Conservation (phyloP, 2,329 filamentous ascomycete genomes). For the Chaetomiaceae sp. region DNA sequence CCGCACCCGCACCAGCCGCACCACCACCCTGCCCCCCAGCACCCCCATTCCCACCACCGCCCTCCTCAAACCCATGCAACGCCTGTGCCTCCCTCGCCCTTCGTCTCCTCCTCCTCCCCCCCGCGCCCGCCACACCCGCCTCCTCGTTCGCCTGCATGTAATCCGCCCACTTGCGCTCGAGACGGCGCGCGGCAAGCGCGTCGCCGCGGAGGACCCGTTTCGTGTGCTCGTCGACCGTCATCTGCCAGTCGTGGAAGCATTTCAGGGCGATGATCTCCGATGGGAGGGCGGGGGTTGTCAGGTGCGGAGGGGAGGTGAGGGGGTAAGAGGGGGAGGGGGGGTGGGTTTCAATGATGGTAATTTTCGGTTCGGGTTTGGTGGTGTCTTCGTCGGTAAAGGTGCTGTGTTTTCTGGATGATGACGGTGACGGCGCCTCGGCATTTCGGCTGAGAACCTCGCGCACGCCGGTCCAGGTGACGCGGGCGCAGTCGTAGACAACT, state of each 20-base stretch:
- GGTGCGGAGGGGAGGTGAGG: neutral
- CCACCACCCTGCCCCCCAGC: too few species aligned
- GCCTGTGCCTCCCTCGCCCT: conserved; percentile 76
- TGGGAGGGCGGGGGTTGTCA: conserved; percentile 36
- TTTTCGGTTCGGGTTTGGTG: neutral
- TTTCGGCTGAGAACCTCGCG: conserved; percentile 83
- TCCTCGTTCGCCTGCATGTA: conserved; percentile 93
- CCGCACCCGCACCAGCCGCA: too few species aligned
- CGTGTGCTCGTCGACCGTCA: conserved; percentile 88
- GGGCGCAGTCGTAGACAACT: conserved; percentile 84
- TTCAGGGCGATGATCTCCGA: conserved; percentile 79
- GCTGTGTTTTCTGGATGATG: too few species aligned
- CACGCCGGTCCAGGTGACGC: conserved; percentile 88
- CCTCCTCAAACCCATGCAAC: conserved; percentile 75
- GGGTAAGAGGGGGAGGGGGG: neutral
- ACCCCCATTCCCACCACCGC: conserved; percentile 46
- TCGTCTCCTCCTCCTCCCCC: conserved; percentile 63
- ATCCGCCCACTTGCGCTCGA: conserved; percentile 87
- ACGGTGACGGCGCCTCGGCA: conserved; percentile 46
- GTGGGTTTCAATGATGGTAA: neutral
- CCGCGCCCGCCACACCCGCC: conserved; percentile 61
- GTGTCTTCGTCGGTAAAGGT: neutral
- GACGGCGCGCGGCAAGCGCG: conserved; percentile 62
- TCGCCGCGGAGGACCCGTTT: conserved; percentile 78
- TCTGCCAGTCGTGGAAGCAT: conserved; percentile 93